Evolutionary conservation across 139 green algal species (phyloP), one percentile per base, ranked within the genome.

Genomic region (Micromonas commoda): DNA sequence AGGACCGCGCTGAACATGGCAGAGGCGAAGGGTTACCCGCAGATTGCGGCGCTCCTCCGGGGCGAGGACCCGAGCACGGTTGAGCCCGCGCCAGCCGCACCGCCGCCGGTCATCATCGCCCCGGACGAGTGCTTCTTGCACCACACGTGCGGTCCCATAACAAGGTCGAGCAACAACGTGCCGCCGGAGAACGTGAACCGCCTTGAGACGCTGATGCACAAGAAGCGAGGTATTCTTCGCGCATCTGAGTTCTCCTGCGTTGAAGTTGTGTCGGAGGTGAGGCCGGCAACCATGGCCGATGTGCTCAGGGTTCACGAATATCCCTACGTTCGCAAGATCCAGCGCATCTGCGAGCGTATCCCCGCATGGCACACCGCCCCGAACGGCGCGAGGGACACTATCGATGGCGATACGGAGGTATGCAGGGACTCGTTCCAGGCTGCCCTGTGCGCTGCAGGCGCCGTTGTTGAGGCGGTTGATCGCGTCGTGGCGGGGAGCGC

Each of bases 361-460:
- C 61, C 54, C 4, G 57, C 68, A 13, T 21, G 64, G 1, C 20
- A 51, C 6, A 38, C 45, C 13, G 16, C 37, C 64, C 37, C 64
- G 37, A n/a, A 24, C 16, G 79, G 71, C 1, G 76, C 80, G 5
- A 83, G 93, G 0, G 88, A 83, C 0, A 81, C 88, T 33, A 81
- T 97, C 52, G 92, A 97, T 80, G 77, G 78, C 0, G 93, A 97
- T 86, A 97, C 93, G 2, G 85, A 85, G n/a, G 81, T 97, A 45
- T 90, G 80, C 13, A 79, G 83, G 28, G 75, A 82, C 78, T 91
- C 87, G 37, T 93, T 89, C 54, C n/a, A 63, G 2, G 91, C 89
- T 0, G 92, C 93, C 4, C 81, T 96, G 53, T 81, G 83, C 31
- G 92, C 91, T 0, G 91, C 90, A 0, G 90, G 91, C 1, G 88